Evolutionary conservation across 331 rosid genomes (phyloP).

Genomic region (Prunus yedoensis): DNA sequence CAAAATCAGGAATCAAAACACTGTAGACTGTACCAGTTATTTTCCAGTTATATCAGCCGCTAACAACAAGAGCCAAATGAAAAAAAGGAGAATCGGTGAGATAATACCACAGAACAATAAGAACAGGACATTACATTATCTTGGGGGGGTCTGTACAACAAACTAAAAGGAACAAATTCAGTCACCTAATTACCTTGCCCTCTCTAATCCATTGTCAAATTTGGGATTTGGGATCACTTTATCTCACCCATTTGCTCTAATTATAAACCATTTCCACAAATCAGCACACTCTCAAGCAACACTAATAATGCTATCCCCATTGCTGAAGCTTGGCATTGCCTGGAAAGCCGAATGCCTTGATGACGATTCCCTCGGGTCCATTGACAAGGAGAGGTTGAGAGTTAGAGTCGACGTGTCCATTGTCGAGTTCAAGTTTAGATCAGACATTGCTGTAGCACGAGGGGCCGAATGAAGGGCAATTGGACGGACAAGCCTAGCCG

Average conservation of each 20-base stretch:
- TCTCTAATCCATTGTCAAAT: conserved; percentile 9
- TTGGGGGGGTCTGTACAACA: conserved; percentile 61
- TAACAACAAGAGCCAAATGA: conserved; percentile 35
- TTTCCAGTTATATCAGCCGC: conserved; percentile 62
- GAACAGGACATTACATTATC: conserved; percentile 54
- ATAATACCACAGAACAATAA: conserved; percentile 46
- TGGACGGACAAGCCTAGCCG: conserved; percentile 36
- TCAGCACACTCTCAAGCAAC: conserved; percentile 53
- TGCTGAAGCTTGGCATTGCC: conserved; percentile 53
- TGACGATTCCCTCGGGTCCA: conserved; percentile 53
- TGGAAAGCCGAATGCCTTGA: conserved; percentile 66
- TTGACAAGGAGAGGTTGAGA: conserved; percentile 72
- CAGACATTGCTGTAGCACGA: conserved; percentile 29
- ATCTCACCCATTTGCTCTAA: conserved; percentile 31
- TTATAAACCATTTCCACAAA: conserved; percentile 38
- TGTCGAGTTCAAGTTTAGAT: conserved; percentile 34
- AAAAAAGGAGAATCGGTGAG: conserved; percentile 42
- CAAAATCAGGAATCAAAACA: conserved; percentile 33
- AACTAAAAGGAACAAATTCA: conserved; percentile 47
- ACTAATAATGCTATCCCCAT: conserved; percentile 66
- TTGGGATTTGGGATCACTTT: background rate
- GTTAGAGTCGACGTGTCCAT: conserved; percentile 56
- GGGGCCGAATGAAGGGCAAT: conserved; percentile 36
- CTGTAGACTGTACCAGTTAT: conserved; percentile 28
- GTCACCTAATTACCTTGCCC: conserved; percentile 41